Evolutionary conservation across 1,284 basidiomycete genomes (phyloP), one percentile per base, ranked within the genome.

Genomic region (Somion occarium): DNA sequence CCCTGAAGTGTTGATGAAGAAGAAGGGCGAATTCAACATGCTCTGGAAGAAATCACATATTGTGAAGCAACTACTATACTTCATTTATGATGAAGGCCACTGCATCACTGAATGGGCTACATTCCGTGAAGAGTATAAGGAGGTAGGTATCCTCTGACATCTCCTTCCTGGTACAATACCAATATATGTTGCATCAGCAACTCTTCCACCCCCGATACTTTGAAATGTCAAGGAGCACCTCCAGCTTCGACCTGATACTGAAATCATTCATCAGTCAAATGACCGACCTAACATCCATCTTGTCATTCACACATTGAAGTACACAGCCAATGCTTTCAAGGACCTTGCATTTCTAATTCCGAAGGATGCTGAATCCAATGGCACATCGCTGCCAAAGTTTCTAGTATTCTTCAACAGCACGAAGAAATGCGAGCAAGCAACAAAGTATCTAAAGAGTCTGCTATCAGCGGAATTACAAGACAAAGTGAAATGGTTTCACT

Each of bases 61-160:
- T 48, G 61, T 56, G 18, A 54, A 42, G 3, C 27, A 46, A 2
- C 38, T 72, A 1, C 30, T 69, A 4, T 59, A 59, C 46, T 30
- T 73, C 15, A 56, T 65, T 1, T 67, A 66, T 43, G 70, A 73
- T 51, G 69, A 73, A 55, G 71, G 52, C 0, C 70, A 73, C 42
- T 71, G 69, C 50, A 59, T 71, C 42, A 65, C 61, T 24, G 53
- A 62, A 44, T 73, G 71, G 71, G 66, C 67, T 12, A 27, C 46
- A 0, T 72, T 73, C 53, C 56, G 65, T 2, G 57, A 55, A 7
- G 63, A 70, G 51, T 73, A 67, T 56, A 53, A 54, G 7, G 34
- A 67, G 15, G 49, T 65, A 26, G 58, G 62, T 0, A 44, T 48
- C 1, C 58, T 72, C 0, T 58, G 61, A 5, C 61, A 60, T 47